phyloP scores from a whole-genome alignment of 768 basidiomycete species.

The Cubamyces lactineus region DNA sequence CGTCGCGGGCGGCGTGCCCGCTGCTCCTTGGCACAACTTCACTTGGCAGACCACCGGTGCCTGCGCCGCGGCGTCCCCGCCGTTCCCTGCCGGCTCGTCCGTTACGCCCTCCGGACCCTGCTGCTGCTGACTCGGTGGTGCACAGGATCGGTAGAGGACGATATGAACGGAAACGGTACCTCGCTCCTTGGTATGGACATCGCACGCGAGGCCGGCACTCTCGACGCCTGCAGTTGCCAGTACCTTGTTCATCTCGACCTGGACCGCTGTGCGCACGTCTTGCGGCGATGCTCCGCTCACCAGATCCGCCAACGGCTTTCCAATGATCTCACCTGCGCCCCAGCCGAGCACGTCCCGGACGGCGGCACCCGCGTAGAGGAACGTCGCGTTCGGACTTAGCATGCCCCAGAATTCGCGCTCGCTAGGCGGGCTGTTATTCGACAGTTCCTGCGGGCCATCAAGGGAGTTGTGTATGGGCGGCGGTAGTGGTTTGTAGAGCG shows the following conservation, averaged over 20 bases:
- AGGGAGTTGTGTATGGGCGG: conserved; percentile 5
- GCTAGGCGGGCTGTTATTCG: conserved; percentile 31
- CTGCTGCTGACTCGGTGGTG: conserved; percentile 5
- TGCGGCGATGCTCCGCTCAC: conserved; percentile 23
- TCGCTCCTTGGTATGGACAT: conserved; percentile 46
- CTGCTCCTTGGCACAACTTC: conserved; percentile 20
- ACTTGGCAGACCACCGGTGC: conserved; percentile 36
- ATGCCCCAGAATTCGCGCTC: conserved; percentile 58
- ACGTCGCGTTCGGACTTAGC: conserved; percentile 47
- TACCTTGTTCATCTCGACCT: conserved; percentile 29
- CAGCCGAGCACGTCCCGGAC: conserved; percentile 70
- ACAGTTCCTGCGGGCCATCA: conserved; percentile 21
- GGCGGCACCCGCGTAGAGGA: conserved; percentile 54
- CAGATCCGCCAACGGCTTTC: conserved; percentile 47
- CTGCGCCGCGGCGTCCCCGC: neutral
- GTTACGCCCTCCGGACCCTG: neutral
- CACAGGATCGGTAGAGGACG: conserved; percentile 42
- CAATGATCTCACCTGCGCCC: conserved; percentile 55
- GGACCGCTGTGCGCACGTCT: conserved; percentile 28
- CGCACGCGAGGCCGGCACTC: conserved; percentile 34
- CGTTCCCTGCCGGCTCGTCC: neutral
- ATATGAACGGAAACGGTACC: conserved; percentile 36
- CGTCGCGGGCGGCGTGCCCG: conserved; percentile 14
- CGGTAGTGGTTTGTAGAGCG: conserved; percentile 11
- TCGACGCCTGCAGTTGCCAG: conserved; percentile 16